phyloP scores from a whole-genome alignment of 345 rosid genomes.

The Microthlaspi erraticum region DNA sequence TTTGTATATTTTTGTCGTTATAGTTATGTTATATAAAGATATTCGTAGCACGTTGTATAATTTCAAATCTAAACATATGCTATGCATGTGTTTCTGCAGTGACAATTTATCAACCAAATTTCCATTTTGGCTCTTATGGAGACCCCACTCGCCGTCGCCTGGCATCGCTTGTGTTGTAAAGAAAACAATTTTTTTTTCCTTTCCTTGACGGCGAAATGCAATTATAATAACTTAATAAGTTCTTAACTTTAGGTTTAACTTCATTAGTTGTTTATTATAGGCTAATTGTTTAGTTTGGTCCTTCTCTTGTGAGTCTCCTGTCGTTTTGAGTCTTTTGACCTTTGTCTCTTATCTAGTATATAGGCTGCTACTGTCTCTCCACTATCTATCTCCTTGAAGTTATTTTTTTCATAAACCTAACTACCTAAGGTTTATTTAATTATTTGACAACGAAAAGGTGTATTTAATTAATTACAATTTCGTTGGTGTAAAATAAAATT shows the following conservation, averaged over 20 bases:
- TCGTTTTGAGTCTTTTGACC: slow-evolving; percentile 29
- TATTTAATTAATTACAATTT: neutral
- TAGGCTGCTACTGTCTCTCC: neutral
- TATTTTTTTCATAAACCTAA: neutral
- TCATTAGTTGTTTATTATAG: neutral
- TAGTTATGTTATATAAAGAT: too few species aligned
- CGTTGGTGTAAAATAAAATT: too few species aligned
- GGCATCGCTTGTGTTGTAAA: neutral
- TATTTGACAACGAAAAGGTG: neutral
- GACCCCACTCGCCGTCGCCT: slow-evolving; percentile 42
- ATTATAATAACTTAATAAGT: too few species aligned
- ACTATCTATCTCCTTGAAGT: neutral
- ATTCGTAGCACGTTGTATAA: too few species aligned
- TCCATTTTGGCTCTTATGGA: slow-evolving; percentile 16
- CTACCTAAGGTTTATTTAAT: neutral
- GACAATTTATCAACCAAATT: slow-evolving; percentile 11
- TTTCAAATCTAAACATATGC: slow-evolving; percentile 12
- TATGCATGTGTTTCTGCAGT: slow-evolving; percentile 29
- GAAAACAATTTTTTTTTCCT: neutral
- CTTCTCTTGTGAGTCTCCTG: slow-evolving; percentile 1
- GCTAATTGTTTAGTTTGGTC: slow-evolving; percentile 6
- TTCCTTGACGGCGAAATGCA: too few species aligned
- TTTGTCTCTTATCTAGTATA: neutral
- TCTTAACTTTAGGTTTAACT: neutral
- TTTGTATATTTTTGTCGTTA: too few species aligned